Percentiles rank a stretch among this genome's conserved stretches.
phyloP scores from a whole-genome alignment of 495 filamentous ascomycete species.

The Penicillium desertorum region DNA sequence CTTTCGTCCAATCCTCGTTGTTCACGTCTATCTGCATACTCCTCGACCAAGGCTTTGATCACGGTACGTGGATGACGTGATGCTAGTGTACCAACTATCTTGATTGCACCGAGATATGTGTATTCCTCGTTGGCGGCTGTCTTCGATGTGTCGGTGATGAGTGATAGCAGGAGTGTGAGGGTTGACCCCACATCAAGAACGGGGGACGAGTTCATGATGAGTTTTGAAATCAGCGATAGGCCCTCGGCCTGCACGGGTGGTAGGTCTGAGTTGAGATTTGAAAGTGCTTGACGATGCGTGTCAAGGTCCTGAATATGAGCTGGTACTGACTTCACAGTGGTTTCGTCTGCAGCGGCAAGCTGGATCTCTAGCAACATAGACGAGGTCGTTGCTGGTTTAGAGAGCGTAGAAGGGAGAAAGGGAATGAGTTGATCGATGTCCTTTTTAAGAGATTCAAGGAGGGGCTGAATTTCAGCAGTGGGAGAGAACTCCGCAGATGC shows the following conservation, averaged over 20 bases:
- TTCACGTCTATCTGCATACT: constrained; percentile 65
- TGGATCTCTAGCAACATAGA: constrained; percentile 56
- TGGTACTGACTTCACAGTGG: constrained; percentile 38
- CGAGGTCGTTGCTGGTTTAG: constrained; percentile 52
- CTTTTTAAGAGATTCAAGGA: constrained; percentile 54
- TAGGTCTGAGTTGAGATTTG: constrained; percentile 71
- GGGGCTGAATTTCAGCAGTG: constrained; percentile 42
- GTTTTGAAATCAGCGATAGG: constrained; percentile 63
- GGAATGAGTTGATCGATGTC: constrained; percentile 46
- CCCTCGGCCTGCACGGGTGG: constrained; percentile 78
- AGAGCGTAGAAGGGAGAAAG: constrained; percentile 34
- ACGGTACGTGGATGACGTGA: constrained; percentile 65
- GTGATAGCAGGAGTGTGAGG: constrained; percentile 61
- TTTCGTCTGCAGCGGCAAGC: constrained; percentile 53
- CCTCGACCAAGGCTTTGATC: constrained; percentile 62
- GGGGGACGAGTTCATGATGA: constrained; percentile 62
- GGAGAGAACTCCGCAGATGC: constrained; percentile 61
- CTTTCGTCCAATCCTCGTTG: constrained; percentile 60
- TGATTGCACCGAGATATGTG: constrained; percentile 70
- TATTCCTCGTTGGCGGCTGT: constrained; percentile 60
- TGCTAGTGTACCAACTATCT: constrained; percentile 65
- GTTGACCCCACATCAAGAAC: constrained; percentile 71
- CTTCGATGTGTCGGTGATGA: constrained; percentile 57
- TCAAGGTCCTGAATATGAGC: constrained; percentile 63
- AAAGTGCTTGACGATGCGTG: constrained; percentile 67